Percentiles rank a stretch among this genome's conserved stretches.
These are phyloP conservation scores for Hyaloperonospora arabidopsidis DNA, from an alignment of 352 stramenopile genomes.

Conservation along the genomic window DNA sequence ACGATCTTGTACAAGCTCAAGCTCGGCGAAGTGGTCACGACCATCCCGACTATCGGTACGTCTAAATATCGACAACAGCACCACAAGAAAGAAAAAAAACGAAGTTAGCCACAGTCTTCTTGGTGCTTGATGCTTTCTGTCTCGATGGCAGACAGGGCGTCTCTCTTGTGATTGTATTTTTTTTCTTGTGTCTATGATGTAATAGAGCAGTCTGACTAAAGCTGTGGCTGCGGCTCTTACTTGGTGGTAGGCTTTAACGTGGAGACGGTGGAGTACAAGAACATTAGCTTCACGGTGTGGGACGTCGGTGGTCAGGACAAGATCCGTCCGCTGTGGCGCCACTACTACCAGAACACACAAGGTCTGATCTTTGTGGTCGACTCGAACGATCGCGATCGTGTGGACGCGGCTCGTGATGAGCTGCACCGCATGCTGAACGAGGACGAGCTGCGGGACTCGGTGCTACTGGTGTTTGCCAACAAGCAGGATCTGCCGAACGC, in stretches of 20 bases:
- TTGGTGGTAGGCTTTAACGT: conserved; percentile 93
- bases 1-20: conserved; percentile 97
- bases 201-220: not conserved
- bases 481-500: conserved; percentile 98
- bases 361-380: conserved; percentile 99
- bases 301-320: conserved; percentile 99
- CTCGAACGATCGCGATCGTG: conserved; percentile 97
- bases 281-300: conserved; percentile 99
- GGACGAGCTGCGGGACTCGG: conserved; percentile 95
- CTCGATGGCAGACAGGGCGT: not conserved
- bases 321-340: conserved; percentile 96
- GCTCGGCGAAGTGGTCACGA: conserved; percentile 93
- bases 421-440: conserved; percentile 98
- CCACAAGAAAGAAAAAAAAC: not conserved
- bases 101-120: too few species aligned
- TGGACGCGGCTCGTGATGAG: conserved; percentile 95
- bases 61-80: not conserved
- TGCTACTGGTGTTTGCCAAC: conserved; percentile 98
- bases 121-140: not conserved
- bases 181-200: not conserved
- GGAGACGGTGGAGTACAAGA: conserved; percentile 99
- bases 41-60: conserved; percentile 94
- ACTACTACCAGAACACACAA: conserved; percentile 99
- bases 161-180: not conserved
- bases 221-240: not conserved